phyloP scores from a whole-genome alignment of 345 rosid genomes.

The Hypericum androsaemum region DNA sequence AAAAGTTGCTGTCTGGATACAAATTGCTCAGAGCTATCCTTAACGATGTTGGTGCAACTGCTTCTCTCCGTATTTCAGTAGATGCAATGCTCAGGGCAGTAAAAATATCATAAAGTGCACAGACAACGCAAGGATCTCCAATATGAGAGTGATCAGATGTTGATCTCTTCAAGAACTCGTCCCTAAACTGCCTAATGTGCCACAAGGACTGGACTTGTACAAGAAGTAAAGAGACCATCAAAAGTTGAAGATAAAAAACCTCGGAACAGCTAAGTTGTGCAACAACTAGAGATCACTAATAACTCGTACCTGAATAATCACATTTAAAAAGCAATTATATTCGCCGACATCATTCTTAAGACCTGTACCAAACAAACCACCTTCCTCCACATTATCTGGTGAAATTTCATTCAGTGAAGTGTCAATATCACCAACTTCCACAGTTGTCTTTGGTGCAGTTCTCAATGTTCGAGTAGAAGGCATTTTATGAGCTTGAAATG shows the following conservation, averaged over 20 bases:
- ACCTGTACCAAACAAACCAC: constrained; percentile 62
- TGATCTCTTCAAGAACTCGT: constrained; percentile 72
- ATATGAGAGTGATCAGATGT: constrained; percentile 65
- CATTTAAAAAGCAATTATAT: constrained; percentile 95
- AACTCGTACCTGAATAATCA: constrained; percentile 74
- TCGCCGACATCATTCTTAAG: constrained; percentile 92
- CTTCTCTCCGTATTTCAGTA: constrained; percentile 45
- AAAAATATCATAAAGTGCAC: constrained; percentile 70
- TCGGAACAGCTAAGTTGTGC: not conserved
- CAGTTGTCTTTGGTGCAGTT: constrained; percentile 16
- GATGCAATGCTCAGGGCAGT: constrained; percentile 54
- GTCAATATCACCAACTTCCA: constrained; percentile 24
- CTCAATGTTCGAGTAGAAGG: constrained; percentile 29
- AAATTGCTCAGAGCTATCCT: constrained; percentile 84
- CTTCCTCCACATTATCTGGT: constrained; percentile 22
- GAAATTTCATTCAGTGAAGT: constrained; percentile 26
- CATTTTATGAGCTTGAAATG: constrained; percentile 46
- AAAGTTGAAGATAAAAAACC: not conserved
- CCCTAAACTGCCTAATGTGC: constrained; percentile 76
- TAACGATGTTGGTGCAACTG: constrained; percentile 78
- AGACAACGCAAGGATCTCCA: constrained; percentile 91
- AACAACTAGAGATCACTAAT: not conserved
- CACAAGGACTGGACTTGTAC: constrained; percentile 64
- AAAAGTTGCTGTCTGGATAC: constrained; percentile 82
- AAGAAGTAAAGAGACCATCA: constrained; percentile 10